Evolutionary conservation across 306 rosid species (phyloP).

Genomic region (Fagus sylvatica): DNA sequence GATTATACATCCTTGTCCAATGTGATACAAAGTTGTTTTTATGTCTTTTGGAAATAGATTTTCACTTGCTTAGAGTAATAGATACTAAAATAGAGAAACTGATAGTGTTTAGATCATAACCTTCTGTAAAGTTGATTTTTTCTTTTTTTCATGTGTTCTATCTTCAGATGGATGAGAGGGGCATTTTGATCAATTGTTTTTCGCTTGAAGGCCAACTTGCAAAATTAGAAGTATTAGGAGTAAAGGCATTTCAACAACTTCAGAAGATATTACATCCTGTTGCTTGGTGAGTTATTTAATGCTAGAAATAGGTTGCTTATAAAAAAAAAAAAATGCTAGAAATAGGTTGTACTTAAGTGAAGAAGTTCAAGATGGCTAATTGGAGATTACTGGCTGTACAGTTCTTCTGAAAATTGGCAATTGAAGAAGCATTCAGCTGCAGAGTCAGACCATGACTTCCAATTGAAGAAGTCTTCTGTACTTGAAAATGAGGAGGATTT

Average conservation of each 20-base stretch:
- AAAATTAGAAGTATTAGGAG: constrained; percentile 72
- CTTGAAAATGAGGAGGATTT: constrained; percentile 43
- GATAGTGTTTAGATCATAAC: background rate
- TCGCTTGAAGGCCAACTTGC: constrained; percentile 88
- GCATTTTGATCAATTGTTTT: constrained; percentile 42
- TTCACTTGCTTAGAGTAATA: constrained; percentile 1
- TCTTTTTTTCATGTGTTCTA: constrained; percentile 4
- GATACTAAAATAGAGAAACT: constrained; percentile 5
- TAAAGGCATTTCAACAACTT: constrained; percentile 64
- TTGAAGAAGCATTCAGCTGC: constrained; percentile 34
- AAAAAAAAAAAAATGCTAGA: no score
- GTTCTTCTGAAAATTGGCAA: constrained; percentile 47
- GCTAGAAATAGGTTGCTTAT: background rate
- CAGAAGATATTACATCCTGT: constrained; percentile 60
- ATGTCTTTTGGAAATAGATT: constrained; percentile 16
- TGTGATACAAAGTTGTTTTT: background rate
- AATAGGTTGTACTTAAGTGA: background rate
- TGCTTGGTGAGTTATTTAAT: constrained; percentile 47
- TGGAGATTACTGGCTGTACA: constrained; percentile 25
- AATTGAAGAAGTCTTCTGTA: constrained; percentile 24
- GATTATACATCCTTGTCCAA: background rate
- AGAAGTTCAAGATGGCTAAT: constrained; percentile 6
- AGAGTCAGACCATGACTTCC: constrained; percentile 37
- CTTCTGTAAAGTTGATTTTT: background rate
- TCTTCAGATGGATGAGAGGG: constrained; percentile 59